Base-by-base conservation (phyloP, 2,329 filamentous ascomycete species). In the Diaporthe humulicola region DNA sequence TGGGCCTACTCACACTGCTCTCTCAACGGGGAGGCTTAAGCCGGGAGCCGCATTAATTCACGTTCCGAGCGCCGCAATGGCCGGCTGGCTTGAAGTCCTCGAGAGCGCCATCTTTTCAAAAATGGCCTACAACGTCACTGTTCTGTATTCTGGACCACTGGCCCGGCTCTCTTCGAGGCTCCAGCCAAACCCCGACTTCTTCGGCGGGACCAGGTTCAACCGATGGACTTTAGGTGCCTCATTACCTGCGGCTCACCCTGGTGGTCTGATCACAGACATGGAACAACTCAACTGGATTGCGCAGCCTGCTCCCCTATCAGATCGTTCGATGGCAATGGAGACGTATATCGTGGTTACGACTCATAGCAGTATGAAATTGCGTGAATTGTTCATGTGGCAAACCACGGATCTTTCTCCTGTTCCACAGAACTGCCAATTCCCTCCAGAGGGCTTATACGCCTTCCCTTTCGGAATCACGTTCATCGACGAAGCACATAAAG, bases 401-500 rank as follows among this genome's bases (percentile, higher is more conserved):
- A 12, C 25, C 1, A 15, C 8, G 1, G n/a, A 58, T 7, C 25
- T 74, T 19, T 38, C 42, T 1, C 54, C 54, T 2, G 45, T 42
- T 0, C 64, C 54, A 1, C 54, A 10, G 6, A 10, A 14, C 9
- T 40, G 28, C 22, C 19, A 70, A 3, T 74, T 74, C 28, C 30
- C 60, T 17, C 64, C 19, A 6, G 30, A 14, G 6, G 52, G 30
- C 1, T 10, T 74, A 3, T 64, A 66, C n/a, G 73, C 42, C 1
- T 19, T 56, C 7, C 58, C 58, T 0, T 8, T 74, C 0, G 73
- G 73, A 0, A 15, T 72, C 4, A 67, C 17, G 2, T 67, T 74
- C 4, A 60, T 74, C 3, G 73, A 74, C 7, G 73, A 74, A 17
- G 67, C 58, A 2, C 73, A 74, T 28, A 67, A 52, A 1, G 70